These are phyloP conservation scores for Gossypium rotundifolium DNA, from an alignment of 345 rosid genomes.

Conservation along the genomic window DNA sequence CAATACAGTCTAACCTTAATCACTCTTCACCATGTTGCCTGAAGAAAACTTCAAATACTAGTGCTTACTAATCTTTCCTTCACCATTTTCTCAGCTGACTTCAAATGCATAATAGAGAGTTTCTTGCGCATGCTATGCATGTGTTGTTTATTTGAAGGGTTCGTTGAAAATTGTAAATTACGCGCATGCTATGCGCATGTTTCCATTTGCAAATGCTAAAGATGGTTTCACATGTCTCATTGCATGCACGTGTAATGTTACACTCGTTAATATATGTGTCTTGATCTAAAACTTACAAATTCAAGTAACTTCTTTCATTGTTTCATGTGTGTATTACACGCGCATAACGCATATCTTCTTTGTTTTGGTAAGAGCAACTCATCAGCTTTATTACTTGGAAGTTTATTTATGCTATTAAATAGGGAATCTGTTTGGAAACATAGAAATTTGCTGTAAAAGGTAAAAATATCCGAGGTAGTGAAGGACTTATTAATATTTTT, in stretches of 20 bases:
- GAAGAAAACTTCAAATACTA: neutral
- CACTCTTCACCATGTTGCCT: neutral
- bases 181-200: neutral
- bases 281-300: neutral
- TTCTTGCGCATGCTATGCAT: neutral
- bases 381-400: neutral
- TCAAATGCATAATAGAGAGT: neutral
- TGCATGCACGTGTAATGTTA: neutral
- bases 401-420: neutral
- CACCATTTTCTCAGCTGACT: neutral
- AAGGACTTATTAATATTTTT: neutral
- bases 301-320: neutral
- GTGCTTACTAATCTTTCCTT: neutral
- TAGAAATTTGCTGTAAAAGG: neutral
- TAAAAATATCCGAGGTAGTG: neutral
- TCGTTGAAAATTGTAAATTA: neutral
- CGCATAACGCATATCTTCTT: neutral
- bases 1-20: neutral
- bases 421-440: neutral
- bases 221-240: neutral
- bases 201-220: neutral
- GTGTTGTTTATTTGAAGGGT: neutral
- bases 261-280: neutral
- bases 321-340: neutral
- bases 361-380: neutral